phyloP scores from a whole-genome alignment of 495 filamentous ascomycete species.

The Aspergillus affinis region DNA sequence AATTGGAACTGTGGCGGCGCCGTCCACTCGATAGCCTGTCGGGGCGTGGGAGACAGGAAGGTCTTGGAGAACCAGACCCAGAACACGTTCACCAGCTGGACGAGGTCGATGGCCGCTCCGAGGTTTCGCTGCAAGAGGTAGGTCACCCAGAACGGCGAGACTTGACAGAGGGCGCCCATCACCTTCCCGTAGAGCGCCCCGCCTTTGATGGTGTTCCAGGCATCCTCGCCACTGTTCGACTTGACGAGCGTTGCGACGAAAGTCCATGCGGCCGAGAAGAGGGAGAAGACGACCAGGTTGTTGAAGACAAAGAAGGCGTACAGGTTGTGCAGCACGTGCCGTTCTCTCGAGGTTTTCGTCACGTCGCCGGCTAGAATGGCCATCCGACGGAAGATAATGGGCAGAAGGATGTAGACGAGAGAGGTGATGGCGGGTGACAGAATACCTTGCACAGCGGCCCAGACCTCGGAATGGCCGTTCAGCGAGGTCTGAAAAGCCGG shows the following conservation, averaged over 20 bases:
- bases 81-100: constrained; percentile 75
- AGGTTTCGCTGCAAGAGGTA: constrained; percentile 92
- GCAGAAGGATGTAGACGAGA: constrained; percentile 82
- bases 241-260: constrained; percentile 66
- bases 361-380: constrained; percentile 77
- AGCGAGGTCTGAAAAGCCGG: constrained; percentile 66
- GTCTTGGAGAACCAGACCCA: constrained; percentile 81
- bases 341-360: constrained; percentile 87
- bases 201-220: constrained; percentile 67
- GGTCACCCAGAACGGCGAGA: constrained; percentile 91
- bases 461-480: constrained; percentile 57
- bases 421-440: constrained; percentile 88
- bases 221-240: constrained; percentile 48
- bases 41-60: constrained; percentile 83
- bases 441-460: constrained; percentile 93
- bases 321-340: constrained; percentile 88
- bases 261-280: constrained; percentile 78
- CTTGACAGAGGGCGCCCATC: constrained; percentile 67
- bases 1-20: constrained; percentile 94
- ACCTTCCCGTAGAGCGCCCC: constrained; percentile 59
- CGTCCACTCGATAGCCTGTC: constrained; percentile 90
- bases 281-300: constrained; percentile 88
- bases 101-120: constrained; percentile 84
- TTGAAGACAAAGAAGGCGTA: constrained; percentile 99
- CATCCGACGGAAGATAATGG: constrained; percentile 85